phyloP scores from a whole-genome alignment of 75 land plant genomes.

The Cunninghamia lanceolata region DNA sequence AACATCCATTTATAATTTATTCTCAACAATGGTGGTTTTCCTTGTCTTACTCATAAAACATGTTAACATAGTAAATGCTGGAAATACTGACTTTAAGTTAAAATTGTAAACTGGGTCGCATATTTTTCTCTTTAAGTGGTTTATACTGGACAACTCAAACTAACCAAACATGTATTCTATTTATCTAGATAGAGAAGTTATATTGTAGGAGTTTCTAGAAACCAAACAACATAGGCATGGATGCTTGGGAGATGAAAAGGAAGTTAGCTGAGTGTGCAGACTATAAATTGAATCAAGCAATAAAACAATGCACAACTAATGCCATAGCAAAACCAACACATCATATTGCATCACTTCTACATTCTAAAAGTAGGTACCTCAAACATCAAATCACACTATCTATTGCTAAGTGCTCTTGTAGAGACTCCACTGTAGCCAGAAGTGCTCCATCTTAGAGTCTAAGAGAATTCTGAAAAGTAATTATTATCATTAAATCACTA shows the following conservation, averaged over 20 bases:
- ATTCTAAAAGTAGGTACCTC: slow-evolving; percentile 24
- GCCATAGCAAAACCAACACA: neutral
- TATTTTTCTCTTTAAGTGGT: neutral
- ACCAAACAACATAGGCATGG: neutral
- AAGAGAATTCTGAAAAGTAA: slow-evolving; percentile 34
- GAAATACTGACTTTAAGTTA: neutral
- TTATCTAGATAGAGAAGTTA: neutral
- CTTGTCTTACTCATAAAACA: neutral
- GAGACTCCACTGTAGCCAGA: slow-evolving; percentile 38
- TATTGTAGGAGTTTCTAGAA: neutral
- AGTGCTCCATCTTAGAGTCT: slow-evolving; percentile 36
- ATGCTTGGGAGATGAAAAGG: neutral
- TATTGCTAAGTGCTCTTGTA: slow-evolving; percentile 47
- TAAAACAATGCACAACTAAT: neutral
- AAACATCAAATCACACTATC: slow-evolving; percentile 43
- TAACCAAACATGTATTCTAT: neutral
- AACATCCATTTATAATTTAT: neutral
- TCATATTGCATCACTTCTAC: neutral
- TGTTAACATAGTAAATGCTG: neutral
- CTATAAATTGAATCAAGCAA: neutral
- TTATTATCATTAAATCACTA: neutral
- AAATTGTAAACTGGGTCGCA: neutral
- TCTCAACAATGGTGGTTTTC: neutral
- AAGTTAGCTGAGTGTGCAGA: neutral
- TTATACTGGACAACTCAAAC: neutral